phyloP scores from a whole-genome alignment of 768 basidiomycete genomes.

The Russula olivacea region DNA sequence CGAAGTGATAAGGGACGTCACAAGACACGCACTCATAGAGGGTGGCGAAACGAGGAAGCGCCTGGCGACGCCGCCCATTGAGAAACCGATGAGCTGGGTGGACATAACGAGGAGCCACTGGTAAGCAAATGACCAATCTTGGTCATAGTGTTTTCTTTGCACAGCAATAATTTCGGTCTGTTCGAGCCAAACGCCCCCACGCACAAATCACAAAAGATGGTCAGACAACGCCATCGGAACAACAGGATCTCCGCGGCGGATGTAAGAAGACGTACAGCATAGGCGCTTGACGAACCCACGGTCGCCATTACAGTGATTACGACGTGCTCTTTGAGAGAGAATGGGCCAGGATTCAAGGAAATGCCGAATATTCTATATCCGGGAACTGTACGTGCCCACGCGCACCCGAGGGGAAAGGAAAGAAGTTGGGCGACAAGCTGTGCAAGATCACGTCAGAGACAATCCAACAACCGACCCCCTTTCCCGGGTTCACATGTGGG shows the following conservation, averaged over 20 bases:
- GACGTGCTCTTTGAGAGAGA: constrained; percentile 54
- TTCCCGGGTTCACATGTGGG: not conserved
- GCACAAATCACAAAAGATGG: not conserved
- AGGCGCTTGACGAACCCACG: constrained; percentile 37
- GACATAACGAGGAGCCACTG: constrained; percentile 78
- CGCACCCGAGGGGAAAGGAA: constrained; percentile 61
- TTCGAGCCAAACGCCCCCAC: not conserved
- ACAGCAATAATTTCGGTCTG: constrained; percentile 68
- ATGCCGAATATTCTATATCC: constrained; percentile 52
- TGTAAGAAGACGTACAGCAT: constrained; percentile 34
- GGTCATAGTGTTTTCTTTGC: constrained; percentile 62
- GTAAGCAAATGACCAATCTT: constrained; percentile 43
- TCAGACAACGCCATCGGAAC: constrained; percentile 5
- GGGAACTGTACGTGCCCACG: constrained; percentile 50
- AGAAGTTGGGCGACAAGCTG: constrained; percentile 66
- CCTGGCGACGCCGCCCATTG: constrained; percentile 67
- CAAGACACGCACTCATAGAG: constrained; percentile 38
- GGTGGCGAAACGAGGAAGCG: constrained; percentile 67
- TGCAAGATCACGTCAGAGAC: not conserved
- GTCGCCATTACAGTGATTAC: constrained; percentile 43
- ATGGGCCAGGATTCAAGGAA: constrained; percentile 67
- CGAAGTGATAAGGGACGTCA: not conserved
- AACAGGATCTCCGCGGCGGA: not conserved
- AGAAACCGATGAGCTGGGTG: constrained; percentile 76
- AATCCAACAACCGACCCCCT: not conserved